Base-by-base conservation (phyloP, 306 rosid genomes). In the Pachyrhizus erosus region DNA sequence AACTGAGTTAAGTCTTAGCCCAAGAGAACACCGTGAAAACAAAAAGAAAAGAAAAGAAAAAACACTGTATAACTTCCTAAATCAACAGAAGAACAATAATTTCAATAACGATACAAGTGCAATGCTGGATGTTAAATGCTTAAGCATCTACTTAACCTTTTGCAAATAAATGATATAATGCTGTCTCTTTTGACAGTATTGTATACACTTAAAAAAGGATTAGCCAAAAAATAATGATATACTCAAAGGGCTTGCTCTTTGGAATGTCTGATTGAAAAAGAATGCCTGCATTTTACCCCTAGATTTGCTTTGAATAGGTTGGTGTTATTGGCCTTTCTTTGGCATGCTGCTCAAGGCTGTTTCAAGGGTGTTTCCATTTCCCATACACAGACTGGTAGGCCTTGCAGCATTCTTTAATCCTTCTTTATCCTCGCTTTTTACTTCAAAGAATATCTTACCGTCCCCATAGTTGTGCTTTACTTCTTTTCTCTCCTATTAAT, bases 81-180 rank as follows among this genome's bases (percentile, higher is more conserved):
- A 29, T 71, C 71, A 75, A 58, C 34, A 58, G 24, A 58, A 24
- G 34, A 58, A 58, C 34, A 24, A 26, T 3, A 43, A 80, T 27
- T 70, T 57, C 24, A 70, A 42, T 80, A 57, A 39, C 23, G 26
- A 70, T 39, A 60, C 57, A 64, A 52, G 51, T 45, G 42, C 76
- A 71, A 71, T 70, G 76, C 76, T 9, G 6, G 60, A 43, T 57
- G 61, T 61, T 57, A 54, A 58, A 57, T 80, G 27, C 66, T 20
- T 48, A 57, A 14, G 61, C 31, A 61, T 81, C 74, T 34, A 31
- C 37, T 51, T 40, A 62, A 73, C 29, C 33, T 23, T 5, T 48
- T 33, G 43, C 18, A 81, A 49, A 73, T 24, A 49, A 21, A 52
- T 55, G 5, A 23, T 24, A 81, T 73, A 24, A 64, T 61, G 8